Percentiles rank a stretch among this genome's conserved stretches.
Conservation (phyloP, 23 red algal genomes). For the Gracilaria gracilis region DNA sequence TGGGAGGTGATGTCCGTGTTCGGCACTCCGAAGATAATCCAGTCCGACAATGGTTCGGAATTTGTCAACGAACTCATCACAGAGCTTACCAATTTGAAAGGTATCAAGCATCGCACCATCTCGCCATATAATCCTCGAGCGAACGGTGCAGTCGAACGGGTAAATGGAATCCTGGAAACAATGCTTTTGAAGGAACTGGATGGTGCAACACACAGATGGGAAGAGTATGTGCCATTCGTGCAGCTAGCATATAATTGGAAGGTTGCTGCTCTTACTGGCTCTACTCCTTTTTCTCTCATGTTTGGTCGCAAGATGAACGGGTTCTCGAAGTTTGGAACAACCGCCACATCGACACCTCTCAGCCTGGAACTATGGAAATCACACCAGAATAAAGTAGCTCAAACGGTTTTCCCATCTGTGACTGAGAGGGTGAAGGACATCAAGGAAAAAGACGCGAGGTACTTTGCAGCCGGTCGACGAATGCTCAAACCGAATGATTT, state of each 20-base stretch:
- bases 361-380: background rate
- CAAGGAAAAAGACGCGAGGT: background rate
- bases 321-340: background rate
- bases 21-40: constrained; percentile 10
- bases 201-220: no score
- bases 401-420: background rate
- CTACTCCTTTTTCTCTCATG: constrained; percentile 9
- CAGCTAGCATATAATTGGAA: constrained; percentile 41
- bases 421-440: background rate
- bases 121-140: background rate
- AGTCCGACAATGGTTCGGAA: constrained; percentile 17
- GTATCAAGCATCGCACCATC: constrained; percentile 12
- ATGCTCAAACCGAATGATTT: background rate
- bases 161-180: constrained; percentile 1
- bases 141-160: background rate
- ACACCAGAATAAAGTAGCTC: background rate
- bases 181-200: constrained; percentile 28
- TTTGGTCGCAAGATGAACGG: constrained; percentile 6
- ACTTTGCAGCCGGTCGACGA: background rate
- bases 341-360: background rate
- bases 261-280: background rate
- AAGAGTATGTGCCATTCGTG: no score
- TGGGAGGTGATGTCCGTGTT: constrained; percentile 7
- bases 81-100: constrained; percentile 6
- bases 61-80: constrained; percentile 25